phyloP scores from a whole-genome alignment of 2,329 filamentous ascomycete species.

The Chaetomiaceae sp. region DNA sequence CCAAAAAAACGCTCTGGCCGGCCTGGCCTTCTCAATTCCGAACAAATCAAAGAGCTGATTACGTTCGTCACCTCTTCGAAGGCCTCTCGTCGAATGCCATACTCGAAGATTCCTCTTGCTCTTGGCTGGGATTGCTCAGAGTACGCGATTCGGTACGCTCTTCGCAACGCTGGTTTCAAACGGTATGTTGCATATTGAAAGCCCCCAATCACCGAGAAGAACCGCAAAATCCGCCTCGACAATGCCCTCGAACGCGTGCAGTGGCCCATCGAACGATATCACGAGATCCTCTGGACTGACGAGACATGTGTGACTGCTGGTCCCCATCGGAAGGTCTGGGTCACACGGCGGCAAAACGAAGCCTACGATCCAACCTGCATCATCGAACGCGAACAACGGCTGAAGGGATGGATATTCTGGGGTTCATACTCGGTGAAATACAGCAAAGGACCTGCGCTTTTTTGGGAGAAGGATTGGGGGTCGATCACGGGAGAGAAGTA shows the following conservation, averaged over 20 bases:
- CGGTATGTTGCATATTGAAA: not conserved
- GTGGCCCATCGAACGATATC: not conserved
- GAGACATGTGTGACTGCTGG: not conserved
- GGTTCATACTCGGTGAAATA: not conserved
- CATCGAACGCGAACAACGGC: not conserved
- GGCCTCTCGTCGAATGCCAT: not conserved
- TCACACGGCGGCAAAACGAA: not conserved
- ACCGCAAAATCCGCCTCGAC: not conserved
- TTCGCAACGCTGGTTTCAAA: not conserved
- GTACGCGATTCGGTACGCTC: not conserved
- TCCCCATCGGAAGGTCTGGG: not conserved
- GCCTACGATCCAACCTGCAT: not conserved
- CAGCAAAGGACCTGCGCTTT: not conserved
- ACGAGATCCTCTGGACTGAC: not conserved
- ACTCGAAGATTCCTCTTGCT: not conserved
- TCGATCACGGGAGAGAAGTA: not conserved
- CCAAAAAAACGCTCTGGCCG: not conserved
- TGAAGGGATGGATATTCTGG: not conserved
- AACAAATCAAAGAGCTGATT: not conserved
- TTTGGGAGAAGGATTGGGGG: not conserved
- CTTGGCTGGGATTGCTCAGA: not conserved
- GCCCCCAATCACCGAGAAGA: not conserved
- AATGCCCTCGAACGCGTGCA: not conserved
- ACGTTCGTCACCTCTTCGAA: not conserved
- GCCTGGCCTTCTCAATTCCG: not conserved